Base-by-base conservation (phyloP, 169 alveolate genomes). In the Toxoplasma gondii region DNA sequence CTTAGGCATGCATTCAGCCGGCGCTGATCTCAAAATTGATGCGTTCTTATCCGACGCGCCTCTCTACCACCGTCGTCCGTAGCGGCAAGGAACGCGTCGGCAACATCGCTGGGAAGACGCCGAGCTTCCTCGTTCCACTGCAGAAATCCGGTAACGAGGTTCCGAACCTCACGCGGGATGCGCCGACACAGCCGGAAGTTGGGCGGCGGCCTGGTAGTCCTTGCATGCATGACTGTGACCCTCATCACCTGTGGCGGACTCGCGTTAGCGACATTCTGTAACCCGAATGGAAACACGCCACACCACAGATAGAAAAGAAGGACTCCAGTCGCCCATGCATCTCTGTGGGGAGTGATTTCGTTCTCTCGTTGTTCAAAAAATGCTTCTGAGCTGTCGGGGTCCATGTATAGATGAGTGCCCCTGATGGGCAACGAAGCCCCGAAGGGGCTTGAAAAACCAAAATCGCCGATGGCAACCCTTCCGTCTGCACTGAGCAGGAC, bases 401-500 rank as follows among this genome's bases (percentile, higher is more conserved):
- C 78, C 1, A 29, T 29, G 78, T 64, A 64, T 4, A 4, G 12
- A 4, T 2, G 16, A 64, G 34, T 64, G 78, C 78, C 29, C n/a
- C 0, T 19, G 29, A 24, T 0, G 10, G 24, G 36, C 78, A 4
- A 0, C 34, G n/a, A 7, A 64, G 93, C 91, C n/a, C 90, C 93
- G 80, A 88, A 69, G 17, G 69, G n/a, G 44, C 53, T 69, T 93
- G 22, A 92, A 91, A 88, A 58, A 29, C 96, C 96, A 69, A 93
- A 93, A 49, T 93, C 96, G 19, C 96, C 94, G 9, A 88, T n/a
- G 53, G 82, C 69, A 49, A 94, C 96, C 44, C 94, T 82, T 31
- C 96, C 96, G 39, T 94, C 93, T 24, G 91, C 92, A 41, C 91
- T 90, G 87, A 94, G 69, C 16, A 94, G 91, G 49, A 94, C 74